A percentile compares a stretch with the other conserved stretches of the same genome.
Conservation (phyloP, 1,284 basidiomycete genomes). For the Microbotryum silenes-acaulis region DNA sequence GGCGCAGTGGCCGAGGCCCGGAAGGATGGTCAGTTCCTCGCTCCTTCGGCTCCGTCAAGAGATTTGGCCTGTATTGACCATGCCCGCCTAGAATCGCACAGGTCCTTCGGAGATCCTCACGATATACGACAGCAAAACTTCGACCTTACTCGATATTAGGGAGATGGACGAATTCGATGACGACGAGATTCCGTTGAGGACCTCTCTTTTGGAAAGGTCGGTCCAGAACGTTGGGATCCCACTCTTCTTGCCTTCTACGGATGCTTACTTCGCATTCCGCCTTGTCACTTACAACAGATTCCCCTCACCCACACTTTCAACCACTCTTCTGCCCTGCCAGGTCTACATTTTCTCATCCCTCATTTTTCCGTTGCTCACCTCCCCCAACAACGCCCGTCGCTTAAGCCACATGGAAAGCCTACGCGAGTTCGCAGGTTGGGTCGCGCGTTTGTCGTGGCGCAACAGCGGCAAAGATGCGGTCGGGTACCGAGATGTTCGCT, state of each 20-base stretch:
- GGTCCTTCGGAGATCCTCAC: conserved; percentile 29
- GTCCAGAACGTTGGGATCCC: neutral
- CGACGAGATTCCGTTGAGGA: conserved; percentile 36
- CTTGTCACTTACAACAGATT: conserved; percentile 48
- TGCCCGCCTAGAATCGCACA: neutral
- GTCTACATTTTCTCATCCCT: conserved; percentile 61
- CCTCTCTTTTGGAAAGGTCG: conserved; percentile 32
- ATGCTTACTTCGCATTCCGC: conserved; percentile 39
- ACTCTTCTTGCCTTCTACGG: neutral
- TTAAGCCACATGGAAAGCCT: conserved; percentile 23
- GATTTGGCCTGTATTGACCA: neutral
- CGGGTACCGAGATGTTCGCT: neutral
- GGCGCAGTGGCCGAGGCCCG: conserved; percentile 26
- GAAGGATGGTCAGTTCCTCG: conserved; percentile 29
- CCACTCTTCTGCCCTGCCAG: conserved; percentile 71
- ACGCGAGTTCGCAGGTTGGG: conserved; percentile 21
- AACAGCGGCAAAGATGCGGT: conserved; percentile 10
- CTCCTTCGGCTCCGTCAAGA: neutral
- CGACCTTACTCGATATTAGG: conserved; percentile 29
- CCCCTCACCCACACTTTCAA: conserved; percentile 63
- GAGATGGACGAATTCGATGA: conserved; percentile 38
- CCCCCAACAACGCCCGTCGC: conserved; percentile 8
- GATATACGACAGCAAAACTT: conserved; percentile 22
- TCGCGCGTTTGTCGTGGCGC: conserved; percentile 23
- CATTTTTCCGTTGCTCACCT: conserved; percentile 28